A percentile compares a stretch with the other conserved stretches of the same genome.
Evolutionary conservation across 1,284 basidiomycete genomes (phyloP).

Genomic region (Ustilago shanxiensis): DNA sequence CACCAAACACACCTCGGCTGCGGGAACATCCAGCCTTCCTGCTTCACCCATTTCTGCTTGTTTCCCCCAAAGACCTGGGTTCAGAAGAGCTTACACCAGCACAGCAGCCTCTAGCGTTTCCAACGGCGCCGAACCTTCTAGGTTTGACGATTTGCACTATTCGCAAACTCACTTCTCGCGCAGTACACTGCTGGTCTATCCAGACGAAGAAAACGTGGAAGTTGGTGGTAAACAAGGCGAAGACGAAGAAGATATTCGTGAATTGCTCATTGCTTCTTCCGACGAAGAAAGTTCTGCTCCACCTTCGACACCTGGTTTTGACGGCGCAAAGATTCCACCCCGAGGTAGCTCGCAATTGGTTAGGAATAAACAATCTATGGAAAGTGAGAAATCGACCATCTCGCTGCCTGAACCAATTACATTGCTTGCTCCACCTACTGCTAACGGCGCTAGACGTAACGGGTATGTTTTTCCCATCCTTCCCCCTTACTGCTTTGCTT

Average conservation of each 20-base stretch:
- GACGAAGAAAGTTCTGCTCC: conserved; percentile 40
- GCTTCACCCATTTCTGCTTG: conserved; percentile 17
- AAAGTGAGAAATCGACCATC: conserved; percentile 31
- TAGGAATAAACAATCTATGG: conserved; percentile 36
- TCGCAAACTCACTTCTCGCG: conserved; percentile 45
- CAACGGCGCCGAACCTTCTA: conserved; percentile 9
- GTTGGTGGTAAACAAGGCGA: neutral
- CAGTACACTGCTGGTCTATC: conserved; percentile 40
- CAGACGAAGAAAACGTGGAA: conserved; percentile 9
- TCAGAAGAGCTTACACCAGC: conserved; percentile 25
- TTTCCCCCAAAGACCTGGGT: conserved; percentile 33
- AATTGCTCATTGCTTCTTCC: conserved; percentile 31
- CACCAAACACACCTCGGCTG: neutral
- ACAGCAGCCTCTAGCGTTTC: conserved; percentile 15
- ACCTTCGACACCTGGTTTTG: conserved; percentile 35
- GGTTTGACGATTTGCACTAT: conserved; percentile 46
- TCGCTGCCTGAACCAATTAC: conserved; percentile 21
- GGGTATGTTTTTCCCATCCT: conserved; percentile 24
- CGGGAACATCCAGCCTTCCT: conserved; percentile 15
- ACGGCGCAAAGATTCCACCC: conserved; percentile 31
- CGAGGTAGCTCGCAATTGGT: conserved; percentile 11
- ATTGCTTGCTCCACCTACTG: conserved; percentile 16
- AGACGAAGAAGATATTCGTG: conserved; percentile 39
- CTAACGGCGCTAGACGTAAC: conserved; percentile 11
- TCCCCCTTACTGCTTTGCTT: neutral